Conservation (phyloP, 2,329 filamentous ascomycete species). For the Elsinoe fawcettii region DNA sequence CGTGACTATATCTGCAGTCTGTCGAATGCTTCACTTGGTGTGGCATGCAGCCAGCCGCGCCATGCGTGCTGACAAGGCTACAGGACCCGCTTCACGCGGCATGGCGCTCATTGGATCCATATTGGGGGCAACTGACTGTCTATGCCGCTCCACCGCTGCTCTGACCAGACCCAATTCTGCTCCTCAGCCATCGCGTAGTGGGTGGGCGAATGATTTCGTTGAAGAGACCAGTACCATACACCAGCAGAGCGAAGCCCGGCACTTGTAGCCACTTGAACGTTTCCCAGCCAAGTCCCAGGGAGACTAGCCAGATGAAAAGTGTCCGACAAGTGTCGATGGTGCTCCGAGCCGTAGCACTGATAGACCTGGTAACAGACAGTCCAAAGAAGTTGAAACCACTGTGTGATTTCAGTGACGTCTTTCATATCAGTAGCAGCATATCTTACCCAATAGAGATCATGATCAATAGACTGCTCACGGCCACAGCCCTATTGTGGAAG, state of each 20-base stretch:
- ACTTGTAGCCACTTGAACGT: constrained; percentile 97
- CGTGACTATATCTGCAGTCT: too few species aligned
- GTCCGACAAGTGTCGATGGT: constrained; percentile 97
- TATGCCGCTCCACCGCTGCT: background rate
- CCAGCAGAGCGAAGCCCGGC: constrained; percentile 74
- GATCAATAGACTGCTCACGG: constrained; percentile 73
- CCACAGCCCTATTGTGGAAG: constrained; percentile 60
- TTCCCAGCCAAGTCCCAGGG: constrained; percentile 89
- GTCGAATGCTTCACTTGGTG: too few species aligned
- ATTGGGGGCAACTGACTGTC: background rate
- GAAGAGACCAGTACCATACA: constrained; percentile 95
- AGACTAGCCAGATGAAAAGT: constrained; percentile 96
- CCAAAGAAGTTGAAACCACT: constrained; percentile 99
- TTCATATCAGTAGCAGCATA: background rate
- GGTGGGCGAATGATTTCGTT: constrained; percentile 88
- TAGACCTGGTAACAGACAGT: constrained; percentile 77
- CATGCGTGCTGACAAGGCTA: too few species aligned
- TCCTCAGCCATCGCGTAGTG: constrained; percentile 25
- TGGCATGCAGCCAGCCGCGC: too few species aligned
- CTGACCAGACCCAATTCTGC: constrained; percentile 19
- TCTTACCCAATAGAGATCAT: constrained; percentile 95
- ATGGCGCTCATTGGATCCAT: too few species aligned
- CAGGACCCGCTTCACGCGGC: too few species aligned
- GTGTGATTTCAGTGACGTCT: constrained; percentile 17
- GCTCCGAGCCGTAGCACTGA: constrained; percentile 86